These are phyloP conservation scores for Saxophila tyrrhenica DNA, from an alignment of 495 filamentous ascomycete species.

Conservation along the genomic window DNA sequence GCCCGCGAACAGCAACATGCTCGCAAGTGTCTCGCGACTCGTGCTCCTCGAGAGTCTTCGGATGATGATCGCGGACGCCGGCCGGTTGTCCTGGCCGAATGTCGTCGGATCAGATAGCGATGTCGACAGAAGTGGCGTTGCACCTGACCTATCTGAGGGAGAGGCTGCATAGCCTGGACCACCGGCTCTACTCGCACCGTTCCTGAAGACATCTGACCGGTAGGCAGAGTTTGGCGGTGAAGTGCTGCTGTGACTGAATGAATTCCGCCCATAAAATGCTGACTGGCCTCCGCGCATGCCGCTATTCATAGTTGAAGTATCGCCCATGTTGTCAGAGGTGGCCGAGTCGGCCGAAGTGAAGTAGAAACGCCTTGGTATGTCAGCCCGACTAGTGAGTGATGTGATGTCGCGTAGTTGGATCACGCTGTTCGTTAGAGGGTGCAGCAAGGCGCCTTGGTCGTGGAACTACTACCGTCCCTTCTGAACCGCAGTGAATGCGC, in stretches of 20 bases:
- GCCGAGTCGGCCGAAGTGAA: too few species aligned
- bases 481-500: too few species aligned
- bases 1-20: slow-evolving; percentile 79
- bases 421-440: too few species aligned
- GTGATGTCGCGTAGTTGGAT: too few species aligned
- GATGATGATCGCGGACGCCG: slow-evolving; percentile 46
- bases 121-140: slow-evolving; percentile 3
- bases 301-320: not conserved
- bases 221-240: not conserved
- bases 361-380: too few species aligned
- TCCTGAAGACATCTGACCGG: not conserved
- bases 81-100: slow-evolving; percentile 1
- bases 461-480: too few species aligned
- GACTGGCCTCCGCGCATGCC: not conserved
- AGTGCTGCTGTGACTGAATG: not conserved
- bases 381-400: too few species aligned
- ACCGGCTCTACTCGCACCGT: not conserved
- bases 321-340: not conserved
- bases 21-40: slow-evolving; percentile 57
- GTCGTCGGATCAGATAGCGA: slow-evolving; percentile 7
- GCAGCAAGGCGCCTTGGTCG: too few species aligned
- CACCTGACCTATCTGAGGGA: not conserved
- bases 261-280: not conserved
- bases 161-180: not conserved
- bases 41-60: slow-evolving; percentile 66